Evolutionary conservation across 2,329 filamentous ascomycete species (phyloP).

Genomic region (Phyllosticta citriasiana): DNA sequence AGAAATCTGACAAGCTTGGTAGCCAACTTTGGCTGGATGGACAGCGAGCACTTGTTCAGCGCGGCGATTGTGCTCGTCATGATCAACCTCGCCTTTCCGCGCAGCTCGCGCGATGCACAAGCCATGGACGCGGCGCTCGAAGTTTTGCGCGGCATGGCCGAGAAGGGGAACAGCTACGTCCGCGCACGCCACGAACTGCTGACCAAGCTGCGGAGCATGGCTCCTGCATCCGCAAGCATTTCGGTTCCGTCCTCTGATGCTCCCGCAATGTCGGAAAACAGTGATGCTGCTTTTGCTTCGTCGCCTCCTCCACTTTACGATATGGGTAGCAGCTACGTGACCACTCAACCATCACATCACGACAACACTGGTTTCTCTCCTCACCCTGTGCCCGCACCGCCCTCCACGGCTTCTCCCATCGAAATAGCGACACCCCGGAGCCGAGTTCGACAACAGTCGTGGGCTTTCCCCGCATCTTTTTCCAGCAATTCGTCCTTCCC

Average conservation of each 20-base stretch:
- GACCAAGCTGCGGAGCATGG: slow-evolving; percentile 24
- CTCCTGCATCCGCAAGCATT: not conserved
- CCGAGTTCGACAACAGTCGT: not conserved
- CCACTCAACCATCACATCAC: not conserved
- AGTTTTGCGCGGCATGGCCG: slow-evolving; percentile 42
- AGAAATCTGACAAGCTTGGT: too few species aligned
- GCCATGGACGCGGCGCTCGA: slow-evolving; percentile 39
- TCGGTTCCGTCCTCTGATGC: not conserved
- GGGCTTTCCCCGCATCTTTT: not conserved
- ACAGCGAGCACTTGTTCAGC: slow-evolving; percentile 47
- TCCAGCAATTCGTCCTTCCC: not conserved
- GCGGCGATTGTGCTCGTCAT: slow-evolving; percentile 46
- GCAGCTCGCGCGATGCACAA: slow-evolving; percentile 29
- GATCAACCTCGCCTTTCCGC: slow-evolving; percentile 44
- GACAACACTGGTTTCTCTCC: not conserved
- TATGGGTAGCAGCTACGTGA: not conserved
- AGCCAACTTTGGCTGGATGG: slow-evolving; percentile 49
- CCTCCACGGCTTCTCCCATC: not conserved
- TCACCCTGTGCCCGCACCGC: not conserved
- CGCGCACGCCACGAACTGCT: slow-evolving; percentile 30
- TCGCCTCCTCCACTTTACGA: not conserved
- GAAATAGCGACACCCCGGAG: not conserved
- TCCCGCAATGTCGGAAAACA: not conserved
- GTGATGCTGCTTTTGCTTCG: not conserved
- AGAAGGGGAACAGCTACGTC: slow-evolving; percentile 44